Base-by-base conservation (phyloP, 2,329 filamentous ascomycete species). In the Sarocladium oryzae region DNA sequence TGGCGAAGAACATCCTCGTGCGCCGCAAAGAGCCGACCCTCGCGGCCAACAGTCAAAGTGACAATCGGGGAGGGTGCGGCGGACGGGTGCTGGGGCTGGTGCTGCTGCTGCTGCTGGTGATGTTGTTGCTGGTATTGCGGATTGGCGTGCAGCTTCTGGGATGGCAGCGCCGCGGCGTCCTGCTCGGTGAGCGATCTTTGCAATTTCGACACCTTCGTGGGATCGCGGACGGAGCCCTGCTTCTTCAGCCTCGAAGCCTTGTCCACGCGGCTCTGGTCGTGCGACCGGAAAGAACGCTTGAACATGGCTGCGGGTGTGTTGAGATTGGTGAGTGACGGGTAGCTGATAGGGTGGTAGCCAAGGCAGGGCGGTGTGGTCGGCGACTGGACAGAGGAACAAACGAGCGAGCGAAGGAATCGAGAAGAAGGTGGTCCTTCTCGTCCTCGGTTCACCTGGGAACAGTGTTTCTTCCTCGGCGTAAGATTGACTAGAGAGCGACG, bases 1-100 rank as follows among this genome's bases (percentile, higher is more conserved):
- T 88, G 82, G 65, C 81, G 82, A 58, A 96, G 82, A 63, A 96
- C 85, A 71, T 96, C 88, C 77, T 96, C 89, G 72, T 96, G 91
- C 64, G 90, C 91, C 62, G 91, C 91, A 77, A 96, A 96, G 68
- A 96, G 79, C 63, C 91, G 87, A 67, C 87, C 86, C 64, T 96
- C 90, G 61, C 74, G 75, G 61, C 91, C 91, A 65, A 96, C 84
- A 59, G 87, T 84, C 61, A 96, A 76, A 54, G 90, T 95, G 70
- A 95, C 78, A 70, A 96, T 95, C 64, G 90, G 86, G 55, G 81
- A 82, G 56, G 76, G 72, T 20, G 63, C 59, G 48, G 58, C 56
- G 52, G 55, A 51, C 38, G 51, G 21, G 33, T 37, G 37, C 16
- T 53, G 51, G 15, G 33, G 46, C 32, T 50, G 54, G 8, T 36